Evolutionary conservation across 176 grass and related monocot genomes (phyloP).

Genomic region (Triticum urartu): DNA sequence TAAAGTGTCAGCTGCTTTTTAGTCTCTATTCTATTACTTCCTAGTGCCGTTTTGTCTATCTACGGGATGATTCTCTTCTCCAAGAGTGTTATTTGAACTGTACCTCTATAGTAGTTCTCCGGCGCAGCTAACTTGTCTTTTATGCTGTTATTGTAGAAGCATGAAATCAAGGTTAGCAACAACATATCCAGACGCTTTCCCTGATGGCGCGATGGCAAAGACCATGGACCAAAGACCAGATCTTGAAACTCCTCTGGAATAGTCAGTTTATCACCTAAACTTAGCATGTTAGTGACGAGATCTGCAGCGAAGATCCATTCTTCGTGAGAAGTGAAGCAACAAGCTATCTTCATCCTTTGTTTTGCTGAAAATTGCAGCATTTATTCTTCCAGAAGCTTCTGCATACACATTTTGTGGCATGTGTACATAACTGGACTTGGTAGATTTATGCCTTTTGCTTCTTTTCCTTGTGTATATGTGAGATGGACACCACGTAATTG

Average conservation of each 20-base stretch:
- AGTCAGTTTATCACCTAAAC: neutral
- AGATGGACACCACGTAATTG: neutral
- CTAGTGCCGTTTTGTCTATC: neutral
- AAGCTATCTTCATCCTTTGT: neutral
- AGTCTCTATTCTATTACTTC: constrained; percentile 14
- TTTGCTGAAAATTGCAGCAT: neutral
- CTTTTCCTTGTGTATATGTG: neutral
- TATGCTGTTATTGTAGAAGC: constrained; percentile 40
- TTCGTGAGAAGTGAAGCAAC: neutral
- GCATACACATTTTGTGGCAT: neutral
- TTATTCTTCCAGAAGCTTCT: neutral
- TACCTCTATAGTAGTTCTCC: neutral
- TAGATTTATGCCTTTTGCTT: neutral
- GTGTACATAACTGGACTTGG: neutral
- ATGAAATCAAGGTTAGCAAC: constrained; percentile 76
- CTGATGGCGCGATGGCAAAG: constrained; percentile 44
- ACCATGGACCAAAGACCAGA: constrained; percentile 82
- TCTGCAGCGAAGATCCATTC: neutral
- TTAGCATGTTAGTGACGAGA: neutral
- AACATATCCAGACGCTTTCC: constrained; percentile 92
- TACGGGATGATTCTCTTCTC: neutral
- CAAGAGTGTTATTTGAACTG: neutral
- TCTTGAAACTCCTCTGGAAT: constrained; percentile 63
- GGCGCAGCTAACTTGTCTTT: neutral
- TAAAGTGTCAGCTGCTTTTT: neutral